Percentiles rank a stretch among this genome's conserved stretches.
Conservation (phyloP, 768 basidiomycete species). For the Leccinum boreale region DNA sequence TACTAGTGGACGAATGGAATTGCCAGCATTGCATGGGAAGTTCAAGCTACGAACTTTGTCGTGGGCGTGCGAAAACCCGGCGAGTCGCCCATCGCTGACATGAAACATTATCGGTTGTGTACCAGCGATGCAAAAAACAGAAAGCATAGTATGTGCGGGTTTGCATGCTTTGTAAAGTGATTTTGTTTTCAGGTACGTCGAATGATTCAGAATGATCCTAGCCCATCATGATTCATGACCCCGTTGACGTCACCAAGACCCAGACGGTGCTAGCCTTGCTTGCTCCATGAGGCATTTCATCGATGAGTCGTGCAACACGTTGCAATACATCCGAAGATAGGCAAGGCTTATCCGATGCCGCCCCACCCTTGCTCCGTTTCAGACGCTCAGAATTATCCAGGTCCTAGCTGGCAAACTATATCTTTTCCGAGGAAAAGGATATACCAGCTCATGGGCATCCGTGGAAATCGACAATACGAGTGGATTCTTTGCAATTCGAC, state of each 20-base stretch:
- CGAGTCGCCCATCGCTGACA: too few relatives aligned
- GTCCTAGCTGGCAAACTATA: background rate
- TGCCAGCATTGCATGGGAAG: too few relatives aligned
- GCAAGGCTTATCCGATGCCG: slow-evolving; percentile 1
- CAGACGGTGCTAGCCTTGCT: background rate
- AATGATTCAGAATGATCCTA: background rate
- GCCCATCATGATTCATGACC: background rate
- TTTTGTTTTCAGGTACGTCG: too few relatives aligned
- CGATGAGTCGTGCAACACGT: slow-evolving; percentile 12
- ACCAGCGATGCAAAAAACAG: too few relatives aligned
- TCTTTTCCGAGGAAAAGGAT: slow-evolving; percentile 1
- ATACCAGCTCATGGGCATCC: background rate
- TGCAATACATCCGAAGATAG: slow-evolving; percentile 8
- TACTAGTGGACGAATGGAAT: too few relatives aligned
- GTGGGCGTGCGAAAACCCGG: too few relatives aligned
- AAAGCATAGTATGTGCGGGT: too few relatives aligned
- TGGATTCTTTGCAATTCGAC: background rate
- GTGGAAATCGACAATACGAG: slow-evolving; percentile 8
- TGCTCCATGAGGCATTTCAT: background rate
- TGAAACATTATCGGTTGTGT: too few relatives aligned
- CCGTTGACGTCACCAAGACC: background rate
- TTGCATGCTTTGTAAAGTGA: too few relatives aligned
- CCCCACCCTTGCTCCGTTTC: background rate
- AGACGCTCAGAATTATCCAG: background rate
- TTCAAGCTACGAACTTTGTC: too few relatives aligned